Percentiles rank a stretch among this genome's conserved stretches.
phyloP scores from a whole-genome alignment of 2,329 filamentous ascomycete genomes.

The Monilinia aucupariae region DNA sequence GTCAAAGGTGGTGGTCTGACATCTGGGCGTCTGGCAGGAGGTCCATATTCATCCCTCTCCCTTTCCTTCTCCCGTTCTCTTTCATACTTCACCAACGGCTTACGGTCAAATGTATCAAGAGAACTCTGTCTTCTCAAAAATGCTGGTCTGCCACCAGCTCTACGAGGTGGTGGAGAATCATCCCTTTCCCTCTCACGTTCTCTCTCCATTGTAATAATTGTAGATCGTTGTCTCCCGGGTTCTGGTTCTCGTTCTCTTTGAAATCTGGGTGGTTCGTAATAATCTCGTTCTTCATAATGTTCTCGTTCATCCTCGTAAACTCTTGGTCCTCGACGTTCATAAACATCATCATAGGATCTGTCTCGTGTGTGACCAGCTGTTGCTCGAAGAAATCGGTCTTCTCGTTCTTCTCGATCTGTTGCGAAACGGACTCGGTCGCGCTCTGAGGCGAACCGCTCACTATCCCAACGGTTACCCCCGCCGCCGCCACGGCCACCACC shows the following conservation, averaged over 20 bases:
- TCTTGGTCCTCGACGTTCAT: constrained; percentile 41
- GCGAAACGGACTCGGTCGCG: constrained; percentile 42
- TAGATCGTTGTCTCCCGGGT: constrained; percentile 36
- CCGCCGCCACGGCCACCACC: constrained; percentile 27
- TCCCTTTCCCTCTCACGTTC: constrained; percentile 24
- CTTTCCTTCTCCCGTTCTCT: constrained; percentile 34
- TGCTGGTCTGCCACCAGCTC: constrained; percentile 52
- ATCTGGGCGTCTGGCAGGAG: constrained; percentile 45
- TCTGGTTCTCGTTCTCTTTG: constrained; percentile 45
- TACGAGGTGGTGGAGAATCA: constrained; percentile 27
- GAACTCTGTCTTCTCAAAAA: constrained; percentile 80
- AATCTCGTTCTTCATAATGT: constrained; percentile 38
- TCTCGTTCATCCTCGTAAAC: constrained; percentile 34
- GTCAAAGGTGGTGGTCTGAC: constrained; percentile 42
- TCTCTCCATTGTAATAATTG: constrained; percentile 33
- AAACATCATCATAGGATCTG: constrained; percentile 45
- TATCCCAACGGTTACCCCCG: constrained; percentile 45
- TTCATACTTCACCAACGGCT: constrained; percentile 49
- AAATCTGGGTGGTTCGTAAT: constrained; percentile 39
- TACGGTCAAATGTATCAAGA: constrained; percentile 82
- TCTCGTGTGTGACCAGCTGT: constrained; percentile 42
- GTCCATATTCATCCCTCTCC: constrained; percentile 56
- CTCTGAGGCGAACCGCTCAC: constrained; percentile 46
- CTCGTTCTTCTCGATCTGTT: constrained; percentile 44
- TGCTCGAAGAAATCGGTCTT: constrained; percentile 39